Evolutionary conservation across 768 basidiomycete genomes (phyloP), one percentile per base, ranked within the genome.

Genomic region (Astraeus odoratus): DNA sequence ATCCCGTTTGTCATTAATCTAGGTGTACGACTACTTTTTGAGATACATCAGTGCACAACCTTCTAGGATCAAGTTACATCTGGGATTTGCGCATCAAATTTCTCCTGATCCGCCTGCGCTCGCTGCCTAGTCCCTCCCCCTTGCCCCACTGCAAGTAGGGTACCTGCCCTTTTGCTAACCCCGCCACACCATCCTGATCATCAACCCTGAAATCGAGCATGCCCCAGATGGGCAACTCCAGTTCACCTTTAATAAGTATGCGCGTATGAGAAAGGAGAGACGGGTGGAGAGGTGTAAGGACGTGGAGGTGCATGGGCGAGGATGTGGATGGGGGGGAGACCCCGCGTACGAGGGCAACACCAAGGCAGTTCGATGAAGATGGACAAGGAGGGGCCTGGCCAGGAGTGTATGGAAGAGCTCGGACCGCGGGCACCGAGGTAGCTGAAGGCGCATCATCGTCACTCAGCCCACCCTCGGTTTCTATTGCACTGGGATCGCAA

Each of bases 61-160:
- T 35, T 16, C 16, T n/a, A 16, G 12, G 12, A 22, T 19, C 16
- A 24, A 16, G 15, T 13, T 59, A 85, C 74, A 77, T 74, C 63
- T 91, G 88, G 6, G 78, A 82, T 51, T 77, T 78, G 20, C 92
- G 71, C 89, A 92, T 90, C 59, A 96, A 62, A 66, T 95, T 95
- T 58, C 91, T 73, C 60, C 93, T 74, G 36, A 89, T 80, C 34
- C 81, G 69, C 60, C 82, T 73, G 55, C 73, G 77, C 51, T 85
- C 87, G 8, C 73, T 80, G 2, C 91, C 93, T 8, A 83, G 62
- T 1, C 83, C 87, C 36, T 76, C 80, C 0, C 73, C 74, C 51
- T 76, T 80, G 0, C 83, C 81, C 80, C 82, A 85, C 53, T 83
- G 83, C 59, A 95, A 63, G 65, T 78, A 95, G n/a, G 93, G 82